Conservation (phyloP, 2,329 filamentous ascomycete species). For the Botryosphaeria agaves region DNA sequence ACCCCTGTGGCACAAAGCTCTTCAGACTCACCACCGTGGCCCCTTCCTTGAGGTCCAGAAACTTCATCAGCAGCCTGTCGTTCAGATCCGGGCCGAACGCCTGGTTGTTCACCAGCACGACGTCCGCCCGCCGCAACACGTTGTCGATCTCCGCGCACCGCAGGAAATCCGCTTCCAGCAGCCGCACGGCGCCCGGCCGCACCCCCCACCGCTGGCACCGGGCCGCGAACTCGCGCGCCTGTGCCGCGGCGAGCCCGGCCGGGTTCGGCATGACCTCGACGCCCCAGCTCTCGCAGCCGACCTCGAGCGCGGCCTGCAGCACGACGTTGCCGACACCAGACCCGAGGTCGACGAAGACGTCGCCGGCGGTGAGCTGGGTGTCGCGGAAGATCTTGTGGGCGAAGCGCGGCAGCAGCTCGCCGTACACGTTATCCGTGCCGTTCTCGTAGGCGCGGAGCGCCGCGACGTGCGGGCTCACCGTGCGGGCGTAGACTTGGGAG, state of each 20-base stretch:
- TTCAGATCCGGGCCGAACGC: constrained; percentile 84
- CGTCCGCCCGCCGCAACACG: constrained; percentile 69
- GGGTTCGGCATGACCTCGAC: constrained; percentile 94
- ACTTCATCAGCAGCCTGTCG: constrained; percentile 68
- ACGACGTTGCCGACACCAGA: constrained; percentile 95
- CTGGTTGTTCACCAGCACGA: constrained; percentile 97
- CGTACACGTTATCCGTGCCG: constrained; percentile 86
- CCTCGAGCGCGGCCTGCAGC: constrained; percentile 79
- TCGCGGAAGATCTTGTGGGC: constrained; percentile 66
- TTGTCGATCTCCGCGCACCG: constrained; percentile 51
- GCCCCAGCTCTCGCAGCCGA: constrained; percentile 88
- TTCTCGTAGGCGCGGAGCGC: constrained; percentile 72
- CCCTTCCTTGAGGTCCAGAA: constrained; percentile 81
- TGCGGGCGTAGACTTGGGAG: constrained; percentile 77
- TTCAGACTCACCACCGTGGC: constrained; percentile 84
- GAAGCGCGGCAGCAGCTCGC: constrained; percentile 76
- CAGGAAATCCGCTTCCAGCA: constrained; percentile 74
- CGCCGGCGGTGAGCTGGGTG: constrained; percentile 59
- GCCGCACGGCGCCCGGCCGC: constrained; percentile 56
- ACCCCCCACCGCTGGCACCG: constrained; percentile 83
- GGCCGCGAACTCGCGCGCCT: constrained; percentile 68
- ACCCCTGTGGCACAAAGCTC: constrained; percentile 69
- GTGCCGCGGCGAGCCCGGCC: constrained; percentile 62
- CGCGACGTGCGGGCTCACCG: constrained; percentile 78
- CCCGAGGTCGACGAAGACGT: constrained; percentile 86